phyloP scores from a whole-genome alignment of 2,329 filamentous ascomycete species.

The Paecilomyces niveus region DNA sequence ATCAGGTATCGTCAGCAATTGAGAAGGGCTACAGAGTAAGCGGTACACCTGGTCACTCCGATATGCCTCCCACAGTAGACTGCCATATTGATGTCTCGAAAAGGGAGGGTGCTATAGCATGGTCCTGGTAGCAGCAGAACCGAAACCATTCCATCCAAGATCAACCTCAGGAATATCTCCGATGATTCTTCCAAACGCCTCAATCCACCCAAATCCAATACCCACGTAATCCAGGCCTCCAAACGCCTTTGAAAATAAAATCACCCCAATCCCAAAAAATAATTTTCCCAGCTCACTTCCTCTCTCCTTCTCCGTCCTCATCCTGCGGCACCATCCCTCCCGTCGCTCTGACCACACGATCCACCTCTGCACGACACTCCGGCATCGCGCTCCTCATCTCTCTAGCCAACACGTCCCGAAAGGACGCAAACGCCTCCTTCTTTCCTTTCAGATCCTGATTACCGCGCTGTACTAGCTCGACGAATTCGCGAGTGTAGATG shows the following conservation, averaged over 20 bases:
- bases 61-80: not conserved
- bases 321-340: constrained; percentile 11
- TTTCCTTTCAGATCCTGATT: constrained; percentile 59
- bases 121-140: not conserved
- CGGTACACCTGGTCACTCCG: not conserved
- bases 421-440: constrained; percentile 50
- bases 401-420: constrained; percentile 52
- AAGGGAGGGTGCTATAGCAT: not conserved
- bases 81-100: not conserved
- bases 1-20: not conserved
- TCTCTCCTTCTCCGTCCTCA: not conserved
- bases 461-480: constrained; percentile 55
- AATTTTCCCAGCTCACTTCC: not conserved
- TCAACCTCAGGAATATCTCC: no score
- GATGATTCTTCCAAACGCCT: not conserved
- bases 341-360: constrained; percentile 40
- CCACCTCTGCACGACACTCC: constrained; percentile 48
- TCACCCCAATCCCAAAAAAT: not conserved
- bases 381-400: constrained; percentile 54
- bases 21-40: not conserved
- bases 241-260: constrained; percentile 5
- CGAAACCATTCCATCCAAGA: no score
- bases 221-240: not conserved
- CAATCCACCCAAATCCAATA: not conserved
- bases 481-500: constrained; percentile 60